phyloP scores from a whole-genome alignment of 306 rosid species.

The Prunus mira region DNA sequence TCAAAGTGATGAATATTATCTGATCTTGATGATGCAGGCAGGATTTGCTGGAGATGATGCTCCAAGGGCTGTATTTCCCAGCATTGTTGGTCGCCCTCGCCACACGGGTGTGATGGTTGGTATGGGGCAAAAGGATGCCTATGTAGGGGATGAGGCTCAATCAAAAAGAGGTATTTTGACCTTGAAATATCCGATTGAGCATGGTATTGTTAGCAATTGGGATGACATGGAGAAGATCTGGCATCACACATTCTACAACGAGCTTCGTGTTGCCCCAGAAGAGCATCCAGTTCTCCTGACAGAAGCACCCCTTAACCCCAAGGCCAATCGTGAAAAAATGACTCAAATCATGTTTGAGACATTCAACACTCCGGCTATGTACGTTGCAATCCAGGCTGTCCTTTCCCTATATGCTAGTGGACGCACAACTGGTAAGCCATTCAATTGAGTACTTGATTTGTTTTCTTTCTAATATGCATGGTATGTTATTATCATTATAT shows the following conservation, averaged over 20 bases:
- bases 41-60: slow-evolving; percentile 99
- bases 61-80: slow-evolving; percentile 97
- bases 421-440: slow-evolving; percentile 79
- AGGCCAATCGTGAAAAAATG: slow-evolving; percentile 97
- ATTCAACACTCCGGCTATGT: slow-evolving; percentile 95
- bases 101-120: slow-evolving; percentile 99
- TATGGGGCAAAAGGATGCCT: slow-evolving; percentile 98
- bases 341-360: slow-evolving; percentile 97
- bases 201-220: slow-evolving; percentile 93
- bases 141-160: slow-evolving; percentile 97
- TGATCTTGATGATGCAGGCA: slow-evolving; percentile 49
- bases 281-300: slow-evolving; percentile 98
- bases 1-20: background rate
- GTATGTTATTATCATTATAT: background rate
- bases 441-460: slow-evolving; percentile 7
- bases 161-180: slow-evolving; percentile 94
- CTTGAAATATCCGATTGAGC: slow-evolving; percentile 89
- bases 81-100: slow-evolving; percentile 96
- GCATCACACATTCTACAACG: slow-evolving; percentile 96
- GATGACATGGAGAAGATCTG: slow-evolving; percentile 99
- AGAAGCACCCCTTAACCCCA: slow-evolving; percentile 95
- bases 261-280: slow-evolving; percentile 94
- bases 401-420: slow-evolving; percentile 98
- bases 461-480: background rate
- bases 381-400: slow-evolving; percentile 94